Evolutionary conservation across 768 basidiomycete genomes (phyloP).

Genomic region (Agaricus blazei): DNA sequence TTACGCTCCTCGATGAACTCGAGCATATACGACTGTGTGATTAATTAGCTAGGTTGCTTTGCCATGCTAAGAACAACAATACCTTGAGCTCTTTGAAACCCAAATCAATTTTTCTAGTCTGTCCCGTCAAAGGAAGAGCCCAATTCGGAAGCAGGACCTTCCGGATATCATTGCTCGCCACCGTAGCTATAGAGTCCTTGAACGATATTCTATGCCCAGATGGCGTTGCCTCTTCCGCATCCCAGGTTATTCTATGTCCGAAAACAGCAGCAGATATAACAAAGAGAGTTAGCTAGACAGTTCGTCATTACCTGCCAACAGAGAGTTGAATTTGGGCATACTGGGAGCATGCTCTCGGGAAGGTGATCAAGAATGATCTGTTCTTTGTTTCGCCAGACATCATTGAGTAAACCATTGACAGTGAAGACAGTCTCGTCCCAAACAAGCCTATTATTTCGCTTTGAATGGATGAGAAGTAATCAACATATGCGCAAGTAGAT

Average conservation of each 20-base stretch:
- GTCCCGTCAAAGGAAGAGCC: slow-evolving; percentile 30
- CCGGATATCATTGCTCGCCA: slow-evolving; percentile 30
- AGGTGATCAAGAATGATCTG: slow-evolving; percentile 39
- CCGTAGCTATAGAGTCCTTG: slow-evolving; percentile 41
- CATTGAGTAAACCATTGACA: slow-evolving; percentile 37
- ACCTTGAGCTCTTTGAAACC: slow-evolving; percentile 38
- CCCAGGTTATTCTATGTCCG: slow-evolving; percentile 46
- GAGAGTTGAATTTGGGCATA: slow-evolving; percentile 17
- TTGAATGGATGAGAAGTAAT: background rate
- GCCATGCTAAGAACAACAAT: slow-evolving; percentile 4
- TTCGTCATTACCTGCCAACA: background rate
- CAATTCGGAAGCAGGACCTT: slow-evolving; percentile 35
- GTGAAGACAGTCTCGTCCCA: slow-evolving; percentile 40
- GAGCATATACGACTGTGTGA: slow-evolving; percentile 29
- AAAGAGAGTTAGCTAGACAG: slow-evolving; percentile 44
- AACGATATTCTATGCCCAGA: slow-evolving; percentile 44
- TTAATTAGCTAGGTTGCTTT: background rate
- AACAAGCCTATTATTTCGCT: slow-evolving; percentile 44
- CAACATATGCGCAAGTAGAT: background rate
- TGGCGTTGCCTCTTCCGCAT: slow-evolving; percentile 30
- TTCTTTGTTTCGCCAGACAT: slow-evolving; percentile 40
- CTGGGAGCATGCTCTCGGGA: slow-evolving; percentile 49
- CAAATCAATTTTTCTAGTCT: slow-evolving; percentile 21
- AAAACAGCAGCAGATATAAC: slow-evolving; percentile 55
- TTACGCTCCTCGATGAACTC: slow-evolving; percentile 46